Percentiles rank a stretch among this genome's conserved stretches.
Evolutionary conservation across 495 filamentous ascomycete genomes (phyloP).

Genomic region (Amorphotheca resinae): DNA sequence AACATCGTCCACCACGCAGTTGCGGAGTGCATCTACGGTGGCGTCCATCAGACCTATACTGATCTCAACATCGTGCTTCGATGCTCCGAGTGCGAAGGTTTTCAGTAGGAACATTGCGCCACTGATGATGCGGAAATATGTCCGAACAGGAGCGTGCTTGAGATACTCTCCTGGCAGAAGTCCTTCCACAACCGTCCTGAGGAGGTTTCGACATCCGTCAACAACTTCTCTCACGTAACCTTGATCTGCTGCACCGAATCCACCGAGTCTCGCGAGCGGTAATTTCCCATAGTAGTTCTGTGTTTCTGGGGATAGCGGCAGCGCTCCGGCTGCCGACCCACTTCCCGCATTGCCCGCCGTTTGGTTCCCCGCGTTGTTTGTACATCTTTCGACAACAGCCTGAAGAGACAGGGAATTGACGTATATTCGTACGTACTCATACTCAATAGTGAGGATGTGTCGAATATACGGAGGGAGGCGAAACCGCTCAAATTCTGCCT

Average conservation of each 20-base stretch:
- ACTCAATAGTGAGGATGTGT: conserved; percentile 79
- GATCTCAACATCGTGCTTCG: conserved; percentile 73
- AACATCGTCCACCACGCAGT: conserved; percentile 86
- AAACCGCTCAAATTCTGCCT: conserved; percentile 57
- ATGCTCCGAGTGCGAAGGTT: conserved; percentile 88
- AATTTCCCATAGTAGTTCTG: conserved; percentile 44
- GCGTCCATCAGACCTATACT: conserved; percentile 72
- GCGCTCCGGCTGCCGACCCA: conserved; percentile 5
- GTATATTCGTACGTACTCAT: conserved; percentile 81
- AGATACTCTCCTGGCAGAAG: conserved; percentile 74
- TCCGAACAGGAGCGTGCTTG: conserved; percentile 83
- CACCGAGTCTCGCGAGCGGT: conserved; percentile 41
- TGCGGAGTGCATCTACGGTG: conserved; percentile 67
- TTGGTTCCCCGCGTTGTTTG: conserved; percentile 49
- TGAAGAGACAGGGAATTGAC: conserved; percentile 88
- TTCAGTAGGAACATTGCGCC: conserved; percentile 89
- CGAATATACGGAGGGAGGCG: conserved; percentile 62
- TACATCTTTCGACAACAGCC: conserved; percentile 88
- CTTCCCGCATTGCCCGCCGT: conserved; percentile 25
- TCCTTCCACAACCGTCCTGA: conserved; percentile 70
- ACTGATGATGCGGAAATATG: conserved; percentile 88
- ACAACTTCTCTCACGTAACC: conserved; percentile 82
- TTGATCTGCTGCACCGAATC: conserved; percentile 48
- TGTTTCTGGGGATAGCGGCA: conserved; percentile 38
- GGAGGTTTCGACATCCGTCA: conserved; percentile 70